Base-by-base conservation (phyloP, 176 grass and related monocot genomes). In the Aegilops speltoides region DNA sequence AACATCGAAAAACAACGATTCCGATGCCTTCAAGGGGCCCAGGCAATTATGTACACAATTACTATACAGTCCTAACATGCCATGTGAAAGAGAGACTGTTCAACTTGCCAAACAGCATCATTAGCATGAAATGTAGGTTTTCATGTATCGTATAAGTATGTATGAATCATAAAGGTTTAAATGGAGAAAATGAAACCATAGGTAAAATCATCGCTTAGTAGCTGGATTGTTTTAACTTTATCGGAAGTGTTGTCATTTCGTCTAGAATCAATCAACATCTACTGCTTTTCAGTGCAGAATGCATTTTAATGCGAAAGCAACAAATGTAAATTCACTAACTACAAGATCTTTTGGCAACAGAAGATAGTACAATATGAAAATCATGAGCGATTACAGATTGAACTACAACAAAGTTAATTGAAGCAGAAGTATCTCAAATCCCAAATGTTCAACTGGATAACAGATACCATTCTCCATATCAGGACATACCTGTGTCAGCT, bases 401-500 rank as follows among this genome's bases (percentile, higher is more conserved):
- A 14, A 61, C 20, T 52, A 78, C 14, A 40, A 40, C 38, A 40
- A 60, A 84, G 24, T 65, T 48, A 26, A 5, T 68, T 87, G 36
- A 61, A 84, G 38, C 22, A 68, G 10, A 75, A 60, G 1, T 38
- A 57, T 32, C 43, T 64, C 40, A 15, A 80, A 40, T 68, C 25
- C n/a, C 19, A 83, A 45, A 85, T 28, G 45, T 45, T 57, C 13
- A 80, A 79, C 22, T 45, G 24, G 11, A 41, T 60, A 67, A 17
- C 63, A 59, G 52, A 45, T 82, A 56, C 40, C n/a, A 8, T 72
- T 82, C 11, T 17, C 56, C 40, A 72, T 56, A 73, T 54, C 64
- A 88, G 64, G 22, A 78, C 54, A 88, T 91, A 99, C 97, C 92
- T 99, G 97, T 37, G 97, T 99, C 50, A 99, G 89, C 68, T 99